Percentiles rank a stretch among this genome's conserved stretches.
Conservation (phyloP, 2,329 filamentous ascomycete species). For the Cercospora zeina region DNA sequence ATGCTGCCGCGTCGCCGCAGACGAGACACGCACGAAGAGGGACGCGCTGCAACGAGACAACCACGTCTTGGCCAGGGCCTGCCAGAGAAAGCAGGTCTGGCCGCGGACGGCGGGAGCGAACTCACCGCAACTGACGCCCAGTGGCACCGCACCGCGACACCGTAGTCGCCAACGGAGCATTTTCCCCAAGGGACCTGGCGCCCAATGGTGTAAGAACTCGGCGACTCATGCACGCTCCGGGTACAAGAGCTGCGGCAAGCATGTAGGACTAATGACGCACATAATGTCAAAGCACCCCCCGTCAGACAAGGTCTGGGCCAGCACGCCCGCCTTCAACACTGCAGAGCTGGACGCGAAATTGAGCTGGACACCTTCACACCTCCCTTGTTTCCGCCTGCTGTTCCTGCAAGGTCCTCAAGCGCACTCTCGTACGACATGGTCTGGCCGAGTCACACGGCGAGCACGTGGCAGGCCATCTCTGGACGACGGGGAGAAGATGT, state of each 20-base stretch:
- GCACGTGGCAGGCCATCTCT: neutral
- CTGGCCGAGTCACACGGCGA: neutral
- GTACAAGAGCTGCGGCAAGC: neutral
- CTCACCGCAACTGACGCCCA: neutral
- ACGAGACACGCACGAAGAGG: slow-evolving; percentile 1
- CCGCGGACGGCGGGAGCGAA: neutral
- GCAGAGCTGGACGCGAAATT: neutral
- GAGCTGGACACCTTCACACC: neutral
- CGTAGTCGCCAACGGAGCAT: neutral
- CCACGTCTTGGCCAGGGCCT: neutral
- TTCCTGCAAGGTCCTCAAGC: neutral
- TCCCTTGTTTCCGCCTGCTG: neutral
- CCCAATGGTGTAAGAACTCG: neutral
- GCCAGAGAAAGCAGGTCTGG: neutral
- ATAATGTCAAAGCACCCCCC: slow-evolving; percentile 3
- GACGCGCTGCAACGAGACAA: neutral
- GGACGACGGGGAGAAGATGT: neutral
- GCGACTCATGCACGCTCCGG: neutral
- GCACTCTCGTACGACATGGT: neutral
- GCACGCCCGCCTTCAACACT: slow-evolving; percentile 4
- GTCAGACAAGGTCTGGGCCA: slow-evolving; percentile 7
- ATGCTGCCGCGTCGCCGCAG: slow-evolving; percentile 1
- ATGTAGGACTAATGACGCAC: slow-evolving; percentile 11
- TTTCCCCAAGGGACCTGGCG: neutral
- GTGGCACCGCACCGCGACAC: slow-evolving; percentile 7